These are phyloP conservation scores for Tylopilus sp. DNA, from an alignment of 1,284 basidiomycete species.

Conservation along the genomic window DNA sequence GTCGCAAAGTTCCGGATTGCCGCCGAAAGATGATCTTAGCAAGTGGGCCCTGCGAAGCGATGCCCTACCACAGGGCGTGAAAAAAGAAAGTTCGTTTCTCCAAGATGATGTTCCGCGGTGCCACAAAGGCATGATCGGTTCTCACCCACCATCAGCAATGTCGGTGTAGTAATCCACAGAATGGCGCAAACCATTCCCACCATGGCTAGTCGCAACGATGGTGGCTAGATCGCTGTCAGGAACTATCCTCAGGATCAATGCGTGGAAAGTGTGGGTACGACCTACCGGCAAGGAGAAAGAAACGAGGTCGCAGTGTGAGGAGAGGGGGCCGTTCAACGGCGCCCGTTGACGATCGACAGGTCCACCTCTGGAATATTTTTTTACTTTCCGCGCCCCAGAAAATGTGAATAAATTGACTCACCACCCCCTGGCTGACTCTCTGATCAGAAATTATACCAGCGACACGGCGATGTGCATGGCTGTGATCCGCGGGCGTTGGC, in stretches of 20 bases:
- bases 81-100: background rate
- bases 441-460: constrained; percentile 1
- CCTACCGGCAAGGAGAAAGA: no score
- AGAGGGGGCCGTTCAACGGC: no score
- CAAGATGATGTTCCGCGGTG: background rate
- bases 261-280: background rate
- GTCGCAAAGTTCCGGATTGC: constrained; percentile 5
- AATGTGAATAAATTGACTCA: background rate
- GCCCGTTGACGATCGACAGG: background rate
- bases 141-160: background rate
- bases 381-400: background rate
- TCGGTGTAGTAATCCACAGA: constrained; percentile 3
- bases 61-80: no score
- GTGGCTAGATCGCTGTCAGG: background rate
- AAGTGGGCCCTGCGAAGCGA: no score
- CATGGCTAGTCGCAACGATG: background rate
- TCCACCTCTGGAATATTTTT: background rate
- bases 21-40: background rate
- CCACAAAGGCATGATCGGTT: constrained; percentile 7
- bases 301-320: no score
- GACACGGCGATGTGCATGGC: background rate
- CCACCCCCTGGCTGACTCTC: background rate
- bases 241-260: background rate
- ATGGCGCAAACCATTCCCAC: constrained; percentile 12
- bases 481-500: constrained; percentile 5